Evolutionary conservation across 2,329 filamentous ascomycete genomes (phyloP), one percentile per base, ranked within the genome.

Genomic region (Fusarium sulawesiense): DNA sequence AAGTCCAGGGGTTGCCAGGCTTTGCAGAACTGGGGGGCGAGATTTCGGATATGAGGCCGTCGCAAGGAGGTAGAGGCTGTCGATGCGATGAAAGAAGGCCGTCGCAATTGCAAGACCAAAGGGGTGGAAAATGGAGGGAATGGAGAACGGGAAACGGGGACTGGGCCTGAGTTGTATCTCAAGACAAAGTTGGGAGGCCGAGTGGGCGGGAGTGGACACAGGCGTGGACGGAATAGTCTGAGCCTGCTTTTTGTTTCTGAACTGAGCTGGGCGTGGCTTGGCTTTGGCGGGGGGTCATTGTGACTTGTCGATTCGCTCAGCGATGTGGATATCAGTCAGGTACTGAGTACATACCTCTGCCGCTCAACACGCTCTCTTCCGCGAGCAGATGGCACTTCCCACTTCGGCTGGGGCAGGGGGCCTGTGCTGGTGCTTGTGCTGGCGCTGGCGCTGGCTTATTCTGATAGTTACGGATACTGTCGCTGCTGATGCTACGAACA

Each of bases 111-210:
- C 61, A 74, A 59, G 48, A 73, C 59, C 71, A 68, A 42, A 70
- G 58, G 63, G 57, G 60, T 65, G 58, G 72, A 49, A 62, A 66
- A 71, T 59, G 64, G 60, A 68, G 60, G 60, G 55, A 64, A 71
- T 71, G 68, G 59, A 58, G 73, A 71, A 73, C 63, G 64, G 62
- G 68, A 64, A 68, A 74, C 57, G 70, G 73, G 73, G 71, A 70
- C 68, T 64, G 63, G 73, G 64, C 65, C 66, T 66, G 55, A 75
- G 71, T 73, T 76, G 73, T 75, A 76, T 75, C 72, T 76, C 71
- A 65, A 71, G 65, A 73, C 73, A 66, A 72, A 67, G 70, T 68
- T 70, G 71, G 73, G 69, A 73, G 66, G 49, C 70, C 50, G 64
- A 69, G 68, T 55, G 62, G 60, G 61, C 37, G 61, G 57, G 63